phyloP scores from a whole-genome alignment of 179 eudicot genomes.

The Spinacia oleracea region DNA sequence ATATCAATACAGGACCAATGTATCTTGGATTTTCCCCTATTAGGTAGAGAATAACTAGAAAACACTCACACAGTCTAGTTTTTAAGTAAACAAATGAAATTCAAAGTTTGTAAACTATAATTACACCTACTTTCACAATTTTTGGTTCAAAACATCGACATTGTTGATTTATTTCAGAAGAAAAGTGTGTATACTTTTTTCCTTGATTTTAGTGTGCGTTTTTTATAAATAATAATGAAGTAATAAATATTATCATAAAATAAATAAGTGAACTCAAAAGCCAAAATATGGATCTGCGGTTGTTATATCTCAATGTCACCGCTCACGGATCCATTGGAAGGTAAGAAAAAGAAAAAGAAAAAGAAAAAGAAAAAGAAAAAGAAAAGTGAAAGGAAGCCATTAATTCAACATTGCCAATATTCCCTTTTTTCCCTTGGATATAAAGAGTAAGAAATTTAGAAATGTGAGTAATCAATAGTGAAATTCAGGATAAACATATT shows the following conservation, averaged over 20 bases:
- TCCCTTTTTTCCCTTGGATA: not conserved
- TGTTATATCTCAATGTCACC: slow-evolving; percentile 11
- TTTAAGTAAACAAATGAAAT: not conserved
- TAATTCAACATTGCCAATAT: not conserved
- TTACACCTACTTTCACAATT: too few species aligned
- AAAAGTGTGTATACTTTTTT: not conserved
- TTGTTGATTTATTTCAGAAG: too few species aligned
- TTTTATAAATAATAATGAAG: too few species aligned
- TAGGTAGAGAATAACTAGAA: too few species aligned
- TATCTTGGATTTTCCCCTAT: too few species aligned
- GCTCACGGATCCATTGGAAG: not conserved
- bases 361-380: not conserved
- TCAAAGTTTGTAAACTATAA: too few species aligned
- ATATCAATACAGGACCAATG: not conserved
- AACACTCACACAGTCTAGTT: too few species aligned
- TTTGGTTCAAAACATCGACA: not conserved
- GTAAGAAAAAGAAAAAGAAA: not conserved
- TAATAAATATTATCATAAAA: too few species aligned
- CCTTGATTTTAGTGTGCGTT: too few species aligned
- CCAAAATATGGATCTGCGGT: not conserved
- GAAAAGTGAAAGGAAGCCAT: not conserved
- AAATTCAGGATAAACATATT: not conserved
- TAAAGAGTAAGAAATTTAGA: not conserved
- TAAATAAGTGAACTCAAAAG: not conserved
- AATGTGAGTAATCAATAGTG: not conserved